Percentiles rank a stretch among this genome's conserved stretches.
Conservation (phyloP, 495 filamentous ascomycete genomes). For the Parathielavia appendiculata region DNA sequence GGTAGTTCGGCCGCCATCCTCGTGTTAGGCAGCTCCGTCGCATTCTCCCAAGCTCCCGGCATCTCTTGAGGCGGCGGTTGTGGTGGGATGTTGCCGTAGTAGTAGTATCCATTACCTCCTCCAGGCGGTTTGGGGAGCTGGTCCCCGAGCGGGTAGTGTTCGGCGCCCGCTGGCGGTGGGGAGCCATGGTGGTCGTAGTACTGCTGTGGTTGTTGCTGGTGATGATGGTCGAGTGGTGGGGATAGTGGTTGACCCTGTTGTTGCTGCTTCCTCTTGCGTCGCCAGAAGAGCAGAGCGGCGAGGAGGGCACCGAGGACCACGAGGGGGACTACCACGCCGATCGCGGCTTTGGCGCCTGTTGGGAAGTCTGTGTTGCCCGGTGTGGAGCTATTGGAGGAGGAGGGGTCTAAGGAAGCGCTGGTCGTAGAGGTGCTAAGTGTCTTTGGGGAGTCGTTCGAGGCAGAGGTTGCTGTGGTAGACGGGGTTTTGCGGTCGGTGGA, state of each 20-base stretch:
- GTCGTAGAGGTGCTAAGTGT: background rate
- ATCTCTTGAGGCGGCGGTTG: background rate
- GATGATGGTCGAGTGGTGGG: background rate
- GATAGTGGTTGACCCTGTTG: no score
- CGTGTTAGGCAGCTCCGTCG: conserved; percentile 2
- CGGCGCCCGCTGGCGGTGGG: background rate
- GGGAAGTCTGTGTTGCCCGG: background rate
- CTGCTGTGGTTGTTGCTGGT: background rate
- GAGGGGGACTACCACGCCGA: conserved; percentile 6
- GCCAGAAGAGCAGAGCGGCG: background rate
- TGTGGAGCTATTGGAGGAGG: background rate
- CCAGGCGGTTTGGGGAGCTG: background rate
- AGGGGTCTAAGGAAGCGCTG: background rate
- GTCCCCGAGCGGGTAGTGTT: background rate
- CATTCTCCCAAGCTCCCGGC: background rate
- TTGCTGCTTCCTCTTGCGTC: background rate
- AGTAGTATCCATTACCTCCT: background rate
- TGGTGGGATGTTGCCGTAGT: background rate
- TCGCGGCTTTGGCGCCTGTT: background rate
- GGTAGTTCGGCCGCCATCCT: background rate
- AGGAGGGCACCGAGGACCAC: conserved; percentile 1
- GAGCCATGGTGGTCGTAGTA: background rate
- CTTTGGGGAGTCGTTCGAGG: background rate
- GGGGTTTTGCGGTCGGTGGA: background rate
- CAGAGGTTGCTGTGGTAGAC: background rate